Base-by-base conservation (phyloP, 2,329 filamentous ascomycete genomes). In the Biscogniauxia sp. region DNA sequence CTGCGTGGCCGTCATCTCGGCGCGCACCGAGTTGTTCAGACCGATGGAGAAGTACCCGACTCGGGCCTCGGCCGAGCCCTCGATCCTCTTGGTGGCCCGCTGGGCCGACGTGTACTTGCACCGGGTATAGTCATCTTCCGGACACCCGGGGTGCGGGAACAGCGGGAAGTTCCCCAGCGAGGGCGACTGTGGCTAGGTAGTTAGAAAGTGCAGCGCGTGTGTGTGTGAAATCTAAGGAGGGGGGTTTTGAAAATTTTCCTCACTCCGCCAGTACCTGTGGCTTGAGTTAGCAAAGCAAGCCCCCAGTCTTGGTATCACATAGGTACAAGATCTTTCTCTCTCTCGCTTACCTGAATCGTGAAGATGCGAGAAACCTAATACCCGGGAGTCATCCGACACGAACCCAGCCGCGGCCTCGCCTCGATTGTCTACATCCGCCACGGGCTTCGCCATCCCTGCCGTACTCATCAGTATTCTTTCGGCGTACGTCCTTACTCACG, bases 1-100 rank as follows among this genome's bases (percentile, higher is more conserved):
- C 62, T 83, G 78, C 0, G 84, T 82, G 1, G 84, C 78, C 0
- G 86, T 86, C 85, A 89, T 89, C 71, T 88, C 84, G 1, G 83
- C 81, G 8, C 73, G 72, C 32, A 89, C 80, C 2, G 80, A 80
- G 57, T 83, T 87, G 54, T 80, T 79, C 19, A 89, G 76, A 52
- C 79, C 78, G 8, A 89, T 74, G 19, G 79, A 76, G 66, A 89
- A 89, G 68, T 86, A 87, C 0, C 87, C 87, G 1, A 85, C 84
- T 20, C 77, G 76, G 1, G 87, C 85, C 26, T 76, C 73, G 9
- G 82, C 76, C 1, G 83, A 82, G 61, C 76, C 77, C n/a, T 79
- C 78, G 61, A 79, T 74, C 56, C 85, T 84, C 20, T 74, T 72
- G 0, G 78, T 77, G 19, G 80, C 78, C 61, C 87, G 77, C 13